These are phyloP conservation scores for Curvularia eragrostidis DNA, from an alignment of 2,329 filamentous ascomycete genomes.

Conservation along the genomic window DNA sequence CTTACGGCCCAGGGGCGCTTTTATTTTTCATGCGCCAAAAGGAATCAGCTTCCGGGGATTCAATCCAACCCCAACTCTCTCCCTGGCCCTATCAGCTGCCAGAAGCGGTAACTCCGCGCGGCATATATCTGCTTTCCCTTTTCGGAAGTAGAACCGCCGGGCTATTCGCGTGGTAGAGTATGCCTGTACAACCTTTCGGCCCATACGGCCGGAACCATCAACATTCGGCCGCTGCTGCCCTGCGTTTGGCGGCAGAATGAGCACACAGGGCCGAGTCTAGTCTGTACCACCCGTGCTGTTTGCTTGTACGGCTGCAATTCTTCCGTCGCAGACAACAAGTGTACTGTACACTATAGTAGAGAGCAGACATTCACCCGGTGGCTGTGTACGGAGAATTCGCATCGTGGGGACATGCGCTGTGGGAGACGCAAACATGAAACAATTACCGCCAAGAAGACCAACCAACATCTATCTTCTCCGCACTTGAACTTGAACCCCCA, in stretches of 20 bases:
- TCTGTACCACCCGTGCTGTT: neutral
- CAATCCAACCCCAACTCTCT: neutral
- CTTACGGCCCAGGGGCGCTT: too few species aligned
- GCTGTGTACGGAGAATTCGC: neutral
- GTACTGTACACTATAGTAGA: too few species aligned
- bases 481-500: too few species aligned
- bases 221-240: neutral
- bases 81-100: neutral
- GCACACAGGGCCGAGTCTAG: neutral
- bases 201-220: neutral
- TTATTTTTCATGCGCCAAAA: neutral
- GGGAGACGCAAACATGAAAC: neutral
- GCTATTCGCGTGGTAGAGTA: too few species aligned
- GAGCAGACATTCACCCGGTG: neutral
- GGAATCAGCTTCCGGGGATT: neutral
- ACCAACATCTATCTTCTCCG: too few species aligned
- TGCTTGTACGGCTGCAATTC: neutral
- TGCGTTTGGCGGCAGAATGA: neutral
- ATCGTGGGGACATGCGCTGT: neutral
- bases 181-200: too few species aligned
- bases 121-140: constrained; percentile 5
- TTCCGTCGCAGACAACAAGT: neutral
- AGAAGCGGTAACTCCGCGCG: constrained; percentile 1
- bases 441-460: neutral
- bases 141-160: constrained; percentile 8